A percentile compares a stretch with the other conserved stretches of the same genome.
phyloP scores from a whole-genome alignment of 2,329 filamentous ascomycete genomes.

The Fusarium veterinarium region DNA sequence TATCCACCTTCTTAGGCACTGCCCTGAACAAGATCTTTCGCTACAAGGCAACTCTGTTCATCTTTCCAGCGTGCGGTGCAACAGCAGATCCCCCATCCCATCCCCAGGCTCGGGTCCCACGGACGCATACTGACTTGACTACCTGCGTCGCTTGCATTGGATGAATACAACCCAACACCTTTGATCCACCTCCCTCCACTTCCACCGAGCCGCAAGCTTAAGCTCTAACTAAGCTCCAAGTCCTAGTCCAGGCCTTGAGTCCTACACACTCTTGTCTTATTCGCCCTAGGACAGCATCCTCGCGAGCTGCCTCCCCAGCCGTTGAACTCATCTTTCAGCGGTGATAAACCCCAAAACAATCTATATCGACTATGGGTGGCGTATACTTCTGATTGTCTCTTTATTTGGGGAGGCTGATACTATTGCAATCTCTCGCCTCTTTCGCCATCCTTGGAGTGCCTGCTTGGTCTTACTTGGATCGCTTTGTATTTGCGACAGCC shows the following conservation, averaged over 20 bases:
- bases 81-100: background rate
- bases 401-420: background rate
- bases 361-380: slow-evolving; percentile 41
- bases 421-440: slow-evolving; percentile 13
- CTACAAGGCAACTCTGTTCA: background rate
- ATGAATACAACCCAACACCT: slow-evolving; percentile 7
- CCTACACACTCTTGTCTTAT: slow-evolving; percentile 46
- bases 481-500: background rate
- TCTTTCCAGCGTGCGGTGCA: background rate
- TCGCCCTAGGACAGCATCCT: slow-evolving; percentile 43
- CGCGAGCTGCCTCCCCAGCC: slow-evolving; percentile 45
- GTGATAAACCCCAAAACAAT: slow-evolving; percentile 38
- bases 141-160: slow-evolving; percentile 17
- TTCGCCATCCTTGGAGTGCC: slow-evolving; percentile 3
- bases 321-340: slow-evolving; percentile 11
- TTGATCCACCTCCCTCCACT: slow-evolving; percentile 1
- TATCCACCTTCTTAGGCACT: background rate
- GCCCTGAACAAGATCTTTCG: background rate
- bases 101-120: slow-evolving; percentile 3
- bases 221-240: slow-evolving; percentile 33
- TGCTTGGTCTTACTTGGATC: background rate
- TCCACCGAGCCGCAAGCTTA: slow-evolving; percentile 43
- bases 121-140: background rate
- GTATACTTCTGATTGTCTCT: slow-evolving; percentile 24
- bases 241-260: slow-evolving; percentile 46